A percentile compares a stretch with the other conserved stretches of the same genome.
These are phyloP conservation scores for Kazachstania viticola DNA, from an alignment of 805 yeast species.

Conservation along the genomic window DNA sequence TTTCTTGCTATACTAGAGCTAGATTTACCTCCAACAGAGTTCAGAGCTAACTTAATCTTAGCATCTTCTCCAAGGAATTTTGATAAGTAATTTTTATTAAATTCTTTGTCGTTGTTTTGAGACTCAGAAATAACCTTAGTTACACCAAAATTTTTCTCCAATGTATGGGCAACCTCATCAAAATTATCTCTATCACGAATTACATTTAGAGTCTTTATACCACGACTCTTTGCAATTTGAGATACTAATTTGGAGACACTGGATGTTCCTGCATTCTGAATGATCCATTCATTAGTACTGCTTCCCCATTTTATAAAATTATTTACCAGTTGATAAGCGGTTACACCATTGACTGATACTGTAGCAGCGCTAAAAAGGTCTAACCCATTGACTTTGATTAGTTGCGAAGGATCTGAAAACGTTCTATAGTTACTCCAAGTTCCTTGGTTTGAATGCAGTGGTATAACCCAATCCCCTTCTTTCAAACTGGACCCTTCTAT, in stretches of 20 bases:
- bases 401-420: constrained; percentile 37
- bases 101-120: constrained; percentile 58
- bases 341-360: constrained; percentile 80
- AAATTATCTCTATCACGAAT: constrained; percentile 78
- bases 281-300: constrained; percentile 60
- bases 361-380: constrained; percentile 72
- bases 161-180: constrained; percentile 44
- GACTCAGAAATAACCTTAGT: constrained; percentile 81
- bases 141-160: constrained; percentile 60
- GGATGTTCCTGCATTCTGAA: constrained; percentile 94
- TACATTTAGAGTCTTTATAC: constrained; percentile 74
- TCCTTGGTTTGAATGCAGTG: constrained; percentile 67
- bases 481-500: constrained; percentile 4
- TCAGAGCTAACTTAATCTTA: constrained; percentile 65
- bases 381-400: constrained; percentile 41
- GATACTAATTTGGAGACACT: constrained; percentile 89
- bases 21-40: constrained; percentile 89
- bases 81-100: constrained; percentile 42
- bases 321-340: constrained; percentile 82
- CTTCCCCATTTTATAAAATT: constrained; percentile 35
- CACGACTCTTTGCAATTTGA: constrained; percentile 71
- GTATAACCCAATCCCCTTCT: constrained; percentile 83
- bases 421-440: constrained; percentile 83
- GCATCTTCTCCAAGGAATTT: constrained; percentile 32
- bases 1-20: constrained; percentile 76